These are phyloP conservation scores for Nepenthes mirabilis DNA, from an alignment of 148 eudicot species.

Conservation along the genomic window DNA sequence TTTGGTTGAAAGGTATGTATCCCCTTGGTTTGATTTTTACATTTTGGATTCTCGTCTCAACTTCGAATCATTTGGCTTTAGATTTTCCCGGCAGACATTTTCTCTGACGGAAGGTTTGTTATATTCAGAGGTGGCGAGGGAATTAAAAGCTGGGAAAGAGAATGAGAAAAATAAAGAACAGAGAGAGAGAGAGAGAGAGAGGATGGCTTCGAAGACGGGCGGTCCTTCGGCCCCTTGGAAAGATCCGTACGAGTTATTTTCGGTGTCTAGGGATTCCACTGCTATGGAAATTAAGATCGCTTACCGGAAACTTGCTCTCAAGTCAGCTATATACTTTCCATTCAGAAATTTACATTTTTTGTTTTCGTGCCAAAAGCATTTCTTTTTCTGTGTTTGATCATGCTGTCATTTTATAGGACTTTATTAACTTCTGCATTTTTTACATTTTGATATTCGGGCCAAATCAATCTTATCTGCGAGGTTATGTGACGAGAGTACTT, in stretches of 20 bases:
- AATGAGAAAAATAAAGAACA: slow-evolving; percentile 3
- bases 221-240: slow-evolving; percentile 28
- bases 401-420: background rate
- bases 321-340: slow-evolving; percentile 26
- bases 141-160: slow-evolving; percentile 5
- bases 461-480: no score
- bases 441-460: no score
- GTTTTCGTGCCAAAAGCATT: no score
- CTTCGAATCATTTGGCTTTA: slow-evolving; percentile 14
- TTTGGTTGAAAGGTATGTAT: background rate
- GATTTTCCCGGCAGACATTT: slow-evolving; percentile 15
- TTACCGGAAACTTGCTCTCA: slow-evolving; percentile 88
- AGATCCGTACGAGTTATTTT: slow-evolving; percentile 82
- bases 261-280: slow-evolving; percentile 53
- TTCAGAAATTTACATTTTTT: no score
- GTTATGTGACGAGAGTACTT: no score
- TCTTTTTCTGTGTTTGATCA: background rate
- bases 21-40: background rate
- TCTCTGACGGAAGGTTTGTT: slow-evolving; percentile 12
- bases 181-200: slow-evolving; percentile 9
- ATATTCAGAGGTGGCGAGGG: slow-evolving; percentile 5
- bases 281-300: slow-evolving; percentile 88
- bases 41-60: background rate
- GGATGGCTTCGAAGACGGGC: slow-evolving; percentile 31
- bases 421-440: no score